Evolutionary conservation across 208 protist species (phyloP).

Genomic region (Crithidia bombi): DNA sequence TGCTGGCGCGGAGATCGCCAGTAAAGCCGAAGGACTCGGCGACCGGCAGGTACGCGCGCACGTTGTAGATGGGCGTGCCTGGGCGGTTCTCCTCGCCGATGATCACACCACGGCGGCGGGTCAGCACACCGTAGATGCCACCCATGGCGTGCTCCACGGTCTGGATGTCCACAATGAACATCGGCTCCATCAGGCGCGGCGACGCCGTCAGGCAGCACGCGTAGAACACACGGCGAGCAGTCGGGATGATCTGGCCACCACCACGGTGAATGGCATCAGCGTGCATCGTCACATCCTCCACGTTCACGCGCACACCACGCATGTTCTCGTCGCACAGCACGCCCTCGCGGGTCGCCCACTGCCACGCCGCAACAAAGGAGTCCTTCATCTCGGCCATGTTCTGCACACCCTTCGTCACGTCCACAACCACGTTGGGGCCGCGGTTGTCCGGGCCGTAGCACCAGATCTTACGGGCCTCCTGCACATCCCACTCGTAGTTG

Average conservation of each 20-base stretch:
- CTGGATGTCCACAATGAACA: slow-evolving; percentile 98
- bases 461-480: slow-evolving; percentile 98
- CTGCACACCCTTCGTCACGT: slow-evolving; percentile 97
- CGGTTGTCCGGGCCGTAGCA: slow-evolving; percentile 95
- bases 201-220: slow-evolving; percentile 92
- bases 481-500: slow-evolving; percentile 13
- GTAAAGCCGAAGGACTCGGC: slow-evolving; percentile 98
- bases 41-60: slow-evolving; percentile 99
- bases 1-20: slow-evolving; percentile 95
- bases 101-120: slow-evolving; percentile 96
- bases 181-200: slow-evolving; percentile 97
- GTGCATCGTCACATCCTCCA: slow-evolving; percentile 98
- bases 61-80: slow-evolving; percentile 96
- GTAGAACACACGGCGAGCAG: slow-evolving; percentile 95
- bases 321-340: slow-evolving; percentile 95
- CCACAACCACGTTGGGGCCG: slow-evolving; percentile 98
- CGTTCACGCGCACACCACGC: slow-evolving; percentile 96
- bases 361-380: slow-evolving; percentile 95
- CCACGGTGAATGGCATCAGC: slow-evolving; percentile 99
- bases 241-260: slow-evolving; percentile 98
- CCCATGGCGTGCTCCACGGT: slow-evolving; percentile 95
- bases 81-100: slow-evolving; percentile 95
- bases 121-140: slow-evolving; percentile 97
- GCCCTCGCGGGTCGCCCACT: slow-evolving; percentile 96
- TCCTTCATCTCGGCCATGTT: slow-evolving; percentile 99